Conservation (phyloP, 169 alveolate species). For the Plasmodium relictum region DNA sequence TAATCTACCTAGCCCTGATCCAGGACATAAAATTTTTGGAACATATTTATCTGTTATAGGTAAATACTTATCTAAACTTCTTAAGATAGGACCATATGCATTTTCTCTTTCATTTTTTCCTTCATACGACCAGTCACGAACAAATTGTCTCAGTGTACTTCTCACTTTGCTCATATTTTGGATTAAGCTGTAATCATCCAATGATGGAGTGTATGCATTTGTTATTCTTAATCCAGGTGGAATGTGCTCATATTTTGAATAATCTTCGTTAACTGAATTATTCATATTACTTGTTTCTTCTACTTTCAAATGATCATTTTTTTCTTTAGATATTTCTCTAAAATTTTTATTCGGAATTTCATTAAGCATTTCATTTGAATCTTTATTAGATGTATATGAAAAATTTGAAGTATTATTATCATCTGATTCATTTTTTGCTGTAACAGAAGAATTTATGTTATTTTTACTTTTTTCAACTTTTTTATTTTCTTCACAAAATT, state of each 20-base stretch:
- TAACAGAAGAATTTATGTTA: too few species aligned
- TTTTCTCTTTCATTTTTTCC: conserved; percentile 96
- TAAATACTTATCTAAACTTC: conserved; percentile 90
- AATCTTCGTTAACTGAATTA: not conserved
- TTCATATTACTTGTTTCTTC: not conserved
- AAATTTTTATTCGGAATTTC: not conserved
- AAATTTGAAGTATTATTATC: too few species aligned
- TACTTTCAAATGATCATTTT: too few species aligned
- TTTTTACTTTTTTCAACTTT: too few species aligned
- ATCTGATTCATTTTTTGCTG: too few species aligned
- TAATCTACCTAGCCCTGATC: conserved; percentile 97
- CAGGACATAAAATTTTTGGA: conserved; percentile 94
- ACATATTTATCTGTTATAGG: conserved; percentile 82
- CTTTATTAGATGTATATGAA: not conserved
- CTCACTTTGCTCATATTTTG: conserved; percentile 86
- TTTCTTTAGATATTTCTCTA: not conserved
- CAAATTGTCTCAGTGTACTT: conserved; percentile 95
- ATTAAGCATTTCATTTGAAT: not conserved
- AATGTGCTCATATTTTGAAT: conserved; percentile 20
- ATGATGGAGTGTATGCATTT: conserved; percentile 24
- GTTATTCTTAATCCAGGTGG: conserved; percentile 58
- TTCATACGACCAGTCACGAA: conserved; percentile 96
- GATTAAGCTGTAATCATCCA: conserved; percentile 42
- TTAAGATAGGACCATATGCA: conserved; percentile 94
- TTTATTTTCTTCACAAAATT: too few species aligned